These are phyloP conservation scores for Articulospora tetracladia DNA, from an alignment of 495 filamentous ascomycete genomes.

Conservation along the genomic window DNA sequence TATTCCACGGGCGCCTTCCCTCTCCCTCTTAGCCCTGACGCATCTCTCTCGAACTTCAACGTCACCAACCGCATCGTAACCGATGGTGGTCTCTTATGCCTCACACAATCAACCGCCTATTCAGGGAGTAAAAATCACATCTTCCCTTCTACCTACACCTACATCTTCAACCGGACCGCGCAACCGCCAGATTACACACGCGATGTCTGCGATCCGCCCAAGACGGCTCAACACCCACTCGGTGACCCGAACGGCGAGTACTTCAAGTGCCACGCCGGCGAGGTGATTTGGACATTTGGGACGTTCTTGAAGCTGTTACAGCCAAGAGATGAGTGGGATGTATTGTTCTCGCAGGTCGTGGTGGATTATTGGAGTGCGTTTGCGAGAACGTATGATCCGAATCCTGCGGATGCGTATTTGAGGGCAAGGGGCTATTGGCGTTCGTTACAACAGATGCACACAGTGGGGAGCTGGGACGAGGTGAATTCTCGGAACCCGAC, in stretches of 20 bases:
- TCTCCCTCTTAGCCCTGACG: not conserved
- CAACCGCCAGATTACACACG: not conserved
- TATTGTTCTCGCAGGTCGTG: not conserved
- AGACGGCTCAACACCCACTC: not conserved
- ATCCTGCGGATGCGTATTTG: not conserved
- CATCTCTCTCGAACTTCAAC: not conserved
- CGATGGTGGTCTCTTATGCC: not conserved
- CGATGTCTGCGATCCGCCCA: not conserved
- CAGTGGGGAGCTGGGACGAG: not conserved
- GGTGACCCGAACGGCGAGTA: slow-evolving; percentile 3
- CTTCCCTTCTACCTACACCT: not conserved
- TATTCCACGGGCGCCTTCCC: not conserved
- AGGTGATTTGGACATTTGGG: not conserved
- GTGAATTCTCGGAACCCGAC: not conserved
- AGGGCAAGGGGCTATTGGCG: slow-evolving; percentile 1
- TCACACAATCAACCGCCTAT: not conserved
- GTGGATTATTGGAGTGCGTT: slow-evolving; percentile 4
- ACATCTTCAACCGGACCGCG: slow-evolving; percentile 2
- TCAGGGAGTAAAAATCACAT: not conserved
- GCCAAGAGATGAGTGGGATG: not conserved
- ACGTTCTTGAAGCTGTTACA: not conserved
- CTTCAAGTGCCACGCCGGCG: slow-evolving; percentile 5
- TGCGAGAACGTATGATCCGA: not conserved
- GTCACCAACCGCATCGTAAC: not conserved
- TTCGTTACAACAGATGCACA: not conserved